phyloP scores from a whole-genome alignment of 2,329 filamentous ascomycete genomes.

The Penicillium hordei region DNA sequence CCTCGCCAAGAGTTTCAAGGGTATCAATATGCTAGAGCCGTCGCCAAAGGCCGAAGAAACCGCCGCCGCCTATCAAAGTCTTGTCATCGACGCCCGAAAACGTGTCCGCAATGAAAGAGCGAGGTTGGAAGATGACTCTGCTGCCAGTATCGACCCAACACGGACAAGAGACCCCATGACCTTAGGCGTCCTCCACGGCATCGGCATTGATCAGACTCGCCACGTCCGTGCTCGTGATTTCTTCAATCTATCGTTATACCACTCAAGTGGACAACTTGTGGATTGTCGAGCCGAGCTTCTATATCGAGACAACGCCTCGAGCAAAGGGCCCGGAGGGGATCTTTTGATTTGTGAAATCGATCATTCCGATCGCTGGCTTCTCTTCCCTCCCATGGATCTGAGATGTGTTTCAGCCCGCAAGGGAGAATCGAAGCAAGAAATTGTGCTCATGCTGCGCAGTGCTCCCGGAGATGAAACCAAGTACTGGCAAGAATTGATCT shows the following conservation, averaged over 20 bases:
- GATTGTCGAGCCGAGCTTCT: constrained; percentile 87
- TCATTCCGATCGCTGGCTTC: constrained; percentile 71
- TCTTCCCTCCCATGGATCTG: constrained; percentile 84
- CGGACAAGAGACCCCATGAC: constrained; percentile 77
- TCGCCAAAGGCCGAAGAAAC: constrained; percentile 58
- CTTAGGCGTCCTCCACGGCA: constrained; percentile 66
- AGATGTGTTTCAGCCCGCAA: constrained; percentile 74
- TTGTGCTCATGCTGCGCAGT: constrained; percentile 86
- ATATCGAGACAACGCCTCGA: constrained; percentile 74
- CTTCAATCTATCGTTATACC: constrained; percentile 79
- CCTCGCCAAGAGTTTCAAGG: constrained; percentile 78
- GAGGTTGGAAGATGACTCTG: constrained; percentile 80
- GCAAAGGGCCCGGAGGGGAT: constrained; percentile 70
- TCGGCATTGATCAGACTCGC: constrained; percentile 71
- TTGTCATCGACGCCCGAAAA: constrained; percentile 75
- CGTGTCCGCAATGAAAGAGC: constrained; percentile 71
- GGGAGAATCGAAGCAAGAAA: constrained; percentile 68
- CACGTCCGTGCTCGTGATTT: constrained; percentile 88
- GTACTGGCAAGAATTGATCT: constrained; percentile 82
- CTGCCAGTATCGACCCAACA: constrained; percentile 76
- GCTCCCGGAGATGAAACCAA: constrained; percentile 54
- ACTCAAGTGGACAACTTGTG: constrained; percentile 86
- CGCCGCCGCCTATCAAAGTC: constrained; percentile 63
- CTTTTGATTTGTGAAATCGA: constrained; percentile 92
- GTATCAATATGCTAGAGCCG: constrained; percentile 45